Base-by-base conservation (phyloP, 1,139 yeast genomes). In the Debaryomyces psychrophilus region DNA sequence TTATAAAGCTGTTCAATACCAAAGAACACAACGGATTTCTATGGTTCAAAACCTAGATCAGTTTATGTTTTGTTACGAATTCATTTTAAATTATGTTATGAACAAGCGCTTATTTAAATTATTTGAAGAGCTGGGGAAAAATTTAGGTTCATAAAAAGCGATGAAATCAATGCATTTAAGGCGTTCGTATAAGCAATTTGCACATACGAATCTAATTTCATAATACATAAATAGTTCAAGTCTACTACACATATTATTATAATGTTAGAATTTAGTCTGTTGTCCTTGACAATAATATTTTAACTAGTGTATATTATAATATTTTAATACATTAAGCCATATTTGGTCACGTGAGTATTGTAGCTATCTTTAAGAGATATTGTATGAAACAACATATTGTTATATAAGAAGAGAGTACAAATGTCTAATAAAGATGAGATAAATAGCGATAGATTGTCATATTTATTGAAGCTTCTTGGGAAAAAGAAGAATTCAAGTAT, bases 1-100 rank as follows among this genome's bases (percentile, higher is more conserved):
- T 12, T 73, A 70, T 54, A 67, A 68, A 50, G 59, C 73, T 22
- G 65, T 74, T 17, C 76, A 71, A 50, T 65, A 60, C 50, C 75
- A 74, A 57, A 55, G 80, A 40, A 68, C 67, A 43, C 78, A 73
- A 56, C 54, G 80, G 47, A 65, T 75, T 20, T 67, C 75, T 9
- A 75, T 75, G 80, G 78, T 74, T 12, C 79, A 74, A 49, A 74
- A 71, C 52, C 64, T 73, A 46, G 76, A 70, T 52, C 79, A 74
- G 56, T 74, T 61, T 51, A 65, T 74, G 26, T 69, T 67, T 14
- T 72, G 79, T 54, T 74, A 74, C 55, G 79, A 74, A 48, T 58
- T 73, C 25, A 55, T 74, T 22, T 50, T 72, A 35, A 54, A 60
- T 42, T 73, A 68, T 50, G 55, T 69, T 46, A 27, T 28, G 17